Conservation (phyloP, 306 rosid species). For the Cotoneaster glaucophyllus region DNA sequence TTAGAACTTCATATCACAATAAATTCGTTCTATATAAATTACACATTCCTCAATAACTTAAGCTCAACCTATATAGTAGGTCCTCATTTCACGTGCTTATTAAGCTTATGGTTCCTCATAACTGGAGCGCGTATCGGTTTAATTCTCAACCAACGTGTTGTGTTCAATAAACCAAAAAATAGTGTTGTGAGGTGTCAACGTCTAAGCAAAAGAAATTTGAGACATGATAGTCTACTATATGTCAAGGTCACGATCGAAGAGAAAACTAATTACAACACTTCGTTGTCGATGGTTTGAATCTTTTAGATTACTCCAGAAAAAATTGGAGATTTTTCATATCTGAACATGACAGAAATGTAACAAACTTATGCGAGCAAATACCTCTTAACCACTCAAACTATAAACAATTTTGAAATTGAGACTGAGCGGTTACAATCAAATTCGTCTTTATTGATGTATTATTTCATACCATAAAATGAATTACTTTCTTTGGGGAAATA, state of each 20-base stretch:
- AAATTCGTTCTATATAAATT: too few species aligned
- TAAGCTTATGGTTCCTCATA: not conserved
- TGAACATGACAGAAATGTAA: not conserved
- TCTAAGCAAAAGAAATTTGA: not conserved
- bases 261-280: not conserved
- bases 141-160: not conserved
- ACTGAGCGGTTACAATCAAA: too few species aligned
- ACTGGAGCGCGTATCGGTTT: not conserved
- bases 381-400: too few species aligned
- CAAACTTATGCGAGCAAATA: too few species aligned
- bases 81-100: not conserved
- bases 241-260: not conserved
- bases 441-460: not conserved
- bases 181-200: not conserved
- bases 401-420: too few species aligned
- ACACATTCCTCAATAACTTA: too few species aligned
- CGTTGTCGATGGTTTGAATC: not conserved
- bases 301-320: not conserved
- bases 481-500: not conserved
- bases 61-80: not conserved
- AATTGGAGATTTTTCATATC: not conserved
- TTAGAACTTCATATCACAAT: too few species aligned
- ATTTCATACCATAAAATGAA: not conserved
- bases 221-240: not conserved
- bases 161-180: too few species aligned